Evolutionary conservation across 2,329 filamentous ascomycete genomes (phyloP).

Genomic region (Paecilomyces dactylethromorphus): DNA sequence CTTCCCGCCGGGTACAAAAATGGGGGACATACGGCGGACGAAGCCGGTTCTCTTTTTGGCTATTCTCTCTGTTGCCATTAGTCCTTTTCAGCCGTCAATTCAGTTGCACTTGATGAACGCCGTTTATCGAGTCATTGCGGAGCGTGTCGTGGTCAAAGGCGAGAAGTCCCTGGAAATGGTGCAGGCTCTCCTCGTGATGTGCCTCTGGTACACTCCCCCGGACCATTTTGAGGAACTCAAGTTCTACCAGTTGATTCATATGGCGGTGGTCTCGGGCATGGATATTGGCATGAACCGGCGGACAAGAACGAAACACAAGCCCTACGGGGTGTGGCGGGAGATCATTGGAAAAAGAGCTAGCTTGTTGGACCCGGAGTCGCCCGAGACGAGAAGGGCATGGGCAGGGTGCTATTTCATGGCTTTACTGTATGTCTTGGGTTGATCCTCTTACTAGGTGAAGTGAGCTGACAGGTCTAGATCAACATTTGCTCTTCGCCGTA

Average conservation of each 20-base stretch:
- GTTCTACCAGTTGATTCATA: constrained; percentile 81
- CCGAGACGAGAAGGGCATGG: constrained; percentile 55
- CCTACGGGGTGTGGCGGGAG: constrained; percentile 30
- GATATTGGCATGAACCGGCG: constrained; percentile 70
- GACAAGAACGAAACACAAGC: constrained; percentile 28
- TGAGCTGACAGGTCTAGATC: constrained; percentile 34
- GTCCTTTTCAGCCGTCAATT: constrained; percentile 44
- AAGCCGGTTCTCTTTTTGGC: constrained; percentile 56
- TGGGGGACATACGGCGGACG: constrained; percentile 48
- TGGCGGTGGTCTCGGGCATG: constrained; percentile 73
- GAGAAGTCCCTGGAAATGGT: constrained; percentile 79
- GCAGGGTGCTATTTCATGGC: constrained; percentile 56
- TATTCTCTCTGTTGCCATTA: constrained; percentile 50
- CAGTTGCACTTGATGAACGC: constrained; percentile 62
- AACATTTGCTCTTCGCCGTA: constrained; percentile 52
- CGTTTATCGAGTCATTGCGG: constrained; percentile 65
- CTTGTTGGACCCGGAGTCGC: constrained; percentile 42
- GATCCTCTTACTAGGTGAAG: not conserved
- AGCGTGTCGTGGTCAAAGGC: constrained; percentile 66
- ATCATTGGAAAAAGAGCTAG: constrained; percentile 30
- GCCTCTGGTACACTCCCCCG: constrained; percentile 82
- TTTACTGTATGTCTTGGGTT: constrained; percentile 41
- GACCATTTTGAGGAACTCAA: constrained; percentile 80
- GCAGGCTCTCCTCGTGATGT: constrained; percentile 67
- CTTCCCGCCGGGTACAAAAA: constrained; percentile 48